These are phyloP conservation scores for Melastoma candidum DNA, from an alignment of 441 rosid species.

Conservation along the genomic window DNA sequence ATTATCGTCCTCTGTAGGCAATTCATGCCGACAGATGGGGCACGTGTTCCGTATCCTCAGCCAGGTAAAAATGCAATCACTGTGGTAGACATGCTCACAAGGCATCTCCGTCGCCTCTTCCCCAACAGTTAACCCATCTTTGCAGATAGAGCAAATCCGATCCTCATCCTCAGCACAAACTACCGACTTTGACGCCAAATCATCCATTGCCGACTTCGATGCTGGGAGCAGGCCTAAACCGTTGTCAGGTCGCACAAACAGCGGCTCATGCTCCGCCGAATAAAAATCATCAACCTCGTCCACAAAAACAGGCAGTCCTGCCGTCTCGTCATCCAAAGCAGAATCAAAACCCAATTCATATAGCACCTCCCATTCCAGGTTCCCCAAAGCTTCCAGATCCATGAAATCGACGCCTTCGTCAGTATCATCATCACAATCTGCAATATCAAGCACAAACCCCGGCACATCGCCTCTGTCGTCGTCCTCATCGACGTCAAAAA, in stretches of 20 bases:
- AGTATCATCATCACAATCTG: constrained; percentile 31
- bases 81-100: constrained; percentile 68
- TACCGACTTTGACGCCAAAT: constrained; percentile 28
- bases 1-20: constrained; percentile 72
- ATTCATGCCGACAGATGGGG: constrained; percentile 80
- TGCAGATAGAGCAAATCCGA: constrained; percentile 70
- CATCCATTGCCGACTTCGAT: constrained; percentile 42
- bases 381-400: constrained; percentile 30
- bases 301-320: constrained; percentile 34
- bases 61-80: constrained; percentile 81
- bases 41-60: constrained; percentile 78
- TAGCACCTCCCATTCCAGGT: constrained; percentile 72
- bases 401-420: constrained; percentile 15
- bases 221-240: constrained; percentile 52
- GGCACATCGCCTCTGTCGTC: constrained; percentile 35
- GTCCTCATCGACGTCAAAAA: constrained; percentile 23
- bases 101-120: constrained; percentile 61
- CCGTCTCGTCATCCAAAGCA: constrained; percentile 22
- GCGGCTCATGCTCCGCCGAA: constrained; percentile 43
- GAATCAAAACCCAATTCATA: constrained; percentile 41
- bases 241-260: no score
- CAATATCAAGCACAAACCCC: constrained; percentile 32
- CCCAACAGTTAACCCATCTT: constrained; percentile 60
- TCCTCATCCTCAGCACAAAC: constrained; percentile 31
- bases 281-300: constrained; percentile 42